Conservation (phyloP, 129 eudicot genomes). For the Flaveria sonorensis region DNA sequence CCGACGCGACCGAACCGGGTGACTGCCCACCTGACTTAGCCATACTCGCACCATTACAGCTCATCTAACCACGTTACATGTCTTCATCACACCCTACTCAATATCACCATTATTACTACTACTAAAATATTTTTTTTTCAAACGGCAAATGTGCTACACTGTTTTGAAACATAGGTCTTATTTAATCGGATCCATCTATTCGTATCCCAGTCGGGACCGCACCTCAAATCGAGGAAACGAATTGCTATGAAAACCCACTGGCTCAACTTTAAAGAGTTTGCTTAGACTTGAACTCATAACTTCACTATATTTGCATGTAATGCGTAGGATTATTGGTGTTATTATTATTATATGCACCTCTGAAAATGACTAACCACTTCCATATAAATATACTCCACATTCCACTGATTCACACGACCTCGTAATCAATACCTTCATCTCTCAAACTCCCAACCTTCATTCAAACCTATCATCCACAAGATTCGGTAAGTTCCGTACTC, state of each 20-base stretch:
- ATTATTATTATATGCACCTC: neutral
- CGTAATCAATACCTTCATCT: too few species aligned
- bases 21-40: conserved; percentile 32
- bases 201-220: too few species aligned
- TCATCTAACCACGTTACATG: conserved; percentile 31
- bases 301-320: too few species aligned
- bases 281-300: too few species aligned
- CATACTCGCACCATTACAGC: conserved; percentile 21
- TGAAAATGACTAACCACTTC: neutral
- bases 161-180: too few species aligned
- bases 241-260: too few species aligned
- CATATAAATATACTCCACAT: conserved; percentile 10
- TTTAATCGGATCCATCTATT: too few species aligned
- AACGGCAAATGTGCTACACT: too few species aligned
- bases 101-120: neutral
- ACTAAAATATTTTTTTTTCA: neutral
- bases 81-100: neutral
- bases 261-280: too few species aligned
- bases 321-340: neutral
- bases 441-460: neutral
- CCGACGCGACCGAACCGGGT: conserved; percentile 40
- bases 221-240: too few species aligned
- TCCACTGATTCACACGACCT: too few species aligned
- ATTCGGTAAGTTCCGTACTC: neutral
- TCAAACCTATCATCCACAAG: conserved; percentile 12